Conservation (phyloP, 768 basidiomycete genomes). For the Agrocybe praecox region DNA sequence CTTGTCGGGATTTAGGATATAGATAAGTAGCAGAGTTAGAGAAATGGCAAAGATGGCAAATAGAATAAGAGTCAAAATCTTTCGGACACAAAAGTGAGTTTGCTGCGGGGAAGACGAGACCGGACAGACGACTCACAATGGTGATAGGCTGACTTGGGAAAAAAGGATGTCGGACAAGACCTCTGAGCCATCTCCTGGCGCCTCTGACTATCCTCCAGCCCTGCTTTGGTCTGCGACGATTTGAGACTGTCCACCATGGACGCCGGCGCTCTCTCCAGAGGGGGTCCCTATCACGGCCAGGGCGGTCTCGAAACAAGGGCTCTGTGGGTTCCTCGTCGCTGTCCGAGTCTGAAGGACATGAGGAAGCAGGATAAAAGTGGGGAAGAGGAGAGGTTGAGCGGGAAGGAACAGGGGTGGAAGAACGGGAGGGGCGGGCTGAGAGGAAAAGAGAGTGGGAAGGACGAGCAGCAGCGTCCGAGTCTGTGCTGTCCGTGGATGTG, state of each 20-base stretch:
- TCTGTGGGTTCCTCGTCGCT: slow-evolving; percentile 52
- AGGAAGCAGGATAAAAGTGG: slow-evolving; percentile 54
- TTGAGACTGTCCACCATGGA: slow-evolving; percentile 58
- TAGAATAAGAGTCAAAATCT: slow-evolving; percentile 50
- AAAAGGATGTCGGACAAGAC: slow-evolving; percentile 69
- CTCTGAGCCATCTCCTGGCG: slow-evolving; percentile 55
- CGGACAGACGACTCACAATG: slow-evolving; percentile 56
- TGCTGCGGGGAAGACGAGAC: neutral
- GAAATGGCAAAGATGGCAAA: slow-evolving; percentile 81
- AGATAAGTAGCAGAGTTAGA: slow-evolving; percentile 85
- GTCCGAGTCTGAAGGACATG: slow-evolving; percentile 64
- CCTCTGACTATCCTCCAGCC: slow-evolving; percentile 48
- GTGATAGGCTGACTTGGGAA: slow-evolving; percentile 82
- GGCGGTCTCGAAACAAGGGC: slow-evolving; percentile 38
- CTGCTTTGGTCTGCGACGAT: slow-evolving; percentile 53
- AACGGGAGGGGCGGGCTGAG: slow-evolving; percentile 42
- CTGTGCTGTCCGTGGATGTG: slow-evolving; percentile 17
- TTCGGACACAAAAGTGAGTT: neutral
- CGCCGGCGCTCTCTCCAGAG: slow-evolving; percentile 44
- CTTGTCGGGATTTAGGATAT: slow-evolving; percentile 96
- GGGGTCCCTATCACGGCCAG: slow-evolving; percentile 27
- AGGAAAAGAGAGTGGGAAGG: slow-evolving; percentile 32
- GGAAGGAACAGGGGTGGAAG: slow-evolving; percentile 61
- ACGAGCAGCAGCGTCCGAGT: slow-evolving; percentile 39
- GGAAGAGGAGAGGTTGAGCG: slow-evolving; percentile 63